Conservation (phyloP, 169 alveolate genomes). For the Theileria parva region DNA sequence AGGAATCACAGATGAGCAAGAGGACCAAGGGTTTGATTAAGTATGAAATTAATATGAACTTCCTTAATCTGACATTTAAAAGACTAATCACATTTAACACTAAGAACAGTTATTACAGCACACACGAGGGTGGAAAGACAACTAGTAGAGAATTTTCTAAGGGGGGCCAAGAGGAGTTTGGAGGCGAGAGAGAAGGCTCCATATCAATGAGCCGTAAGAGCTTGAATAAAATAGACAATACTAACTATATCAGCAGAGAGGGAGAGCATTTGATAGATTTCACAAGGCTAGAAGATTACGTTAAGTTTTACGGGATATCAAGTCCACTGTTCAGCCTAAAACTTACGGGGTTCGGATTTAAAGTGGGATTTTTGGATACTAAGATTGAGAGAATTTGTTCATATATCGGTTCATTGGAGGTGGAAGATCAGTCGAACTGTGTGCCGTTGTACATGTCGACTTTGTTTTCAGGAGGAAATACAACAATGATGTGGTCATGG, state of each 20-base stretch:
- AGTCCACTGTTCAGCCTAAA: conserved; percentile 48
- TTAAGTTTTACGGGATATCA: conserved; percentile 45
- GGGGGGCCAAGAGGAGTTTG: neutral
- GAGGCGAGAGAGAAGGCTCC: neutral
- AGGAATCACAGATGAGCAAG: neutral
- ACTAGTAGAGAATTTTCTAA: neutral
- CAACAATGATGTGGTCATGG: conserved; percentile 64
- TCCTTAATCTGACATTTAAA: conserved; percentile 8
- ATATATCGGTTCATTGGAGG: conserved; percentile 50
- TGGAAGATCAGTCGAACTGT: conserved; percentile 63
- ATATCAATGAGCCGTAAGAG: neutral
- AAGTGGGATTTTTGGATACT: conserved; percentile 18
- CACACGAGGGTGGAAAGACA: neutral
- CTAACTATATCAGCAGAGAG: neutral
- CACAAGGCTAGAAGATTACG: neutral
- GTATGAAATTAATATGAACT: conserved; percentile 5
- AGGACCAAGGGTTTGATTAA: conserved; percentile 10
- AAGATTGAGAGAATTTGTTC: conserved; percentile 37
- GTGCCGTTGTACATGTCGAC: conserved; percentile 58
- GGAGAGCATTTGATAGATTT: neutral
- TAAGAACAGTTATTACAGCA: conserved; percentile 6
- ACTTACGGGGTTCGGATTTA: conserved; percentile 53
- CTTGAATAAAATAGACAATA: neutral
- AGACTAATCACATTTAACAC: conserved; percentile 12
- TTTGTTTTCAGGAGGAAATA: conserved; percentile 51